These are phyloP conservation scores for Picea mariana DNA, from an alignment of 83 land plant genomes.

Conservation along the genomic window DNA sequence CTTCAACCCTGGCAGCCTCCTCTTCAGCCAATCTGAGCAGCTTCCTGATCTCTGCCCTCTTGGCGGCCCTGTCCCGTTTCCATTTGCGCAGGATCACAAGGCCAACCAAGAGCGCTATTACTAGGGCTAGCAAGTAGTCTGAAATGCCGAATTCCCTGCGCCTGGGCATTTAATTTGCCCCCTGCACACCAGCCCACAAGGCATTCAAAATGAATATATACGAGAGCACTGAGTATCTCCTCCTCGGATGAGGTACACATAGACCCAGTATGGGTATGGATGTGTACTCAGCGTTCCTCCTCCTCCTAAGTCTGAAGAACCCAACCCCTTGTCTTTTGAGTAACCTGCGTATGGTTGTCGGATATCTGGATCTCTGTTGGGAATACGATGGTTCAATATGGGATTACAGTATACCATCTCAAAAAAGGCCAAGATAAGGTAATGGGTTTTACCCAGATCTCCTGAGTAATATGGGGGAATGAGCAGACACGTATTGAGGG, in stretches of 20 bases:
- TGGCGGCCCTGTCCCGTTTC: conserved; percentile 35
- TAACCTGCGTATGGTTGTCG: too few relatives aligned
- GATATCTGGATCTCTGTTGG: too few relatives aligned
- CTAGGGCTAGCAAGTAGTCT: conserved; percentile 16
- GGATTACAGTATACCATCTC: too few relatives aligned
- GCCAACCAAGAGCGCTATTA: conserved; percentile 15
- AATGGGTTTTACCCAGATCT: too few relatives aligned
- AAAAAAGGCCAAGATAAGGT: too few relatives aligned
- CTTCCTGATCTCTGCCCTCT: conserved; percentile 54
- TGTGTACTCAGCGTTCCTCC: too few relatives aligned
- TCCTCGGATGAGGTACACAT: conserved; percentile 6
- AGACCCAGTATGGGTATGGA: neutral
- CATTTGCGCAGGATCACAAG: conserved; percentile 40
- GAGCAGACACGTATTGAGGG: too few relatives aligned
- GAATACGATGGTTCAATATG: too few relatives aligned
- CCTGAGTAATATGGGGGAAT: too few relatives aligned
- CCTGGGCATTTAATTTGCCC: conserved; percentile 24
- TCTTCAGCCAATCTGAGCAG: conserved; percentile 56
- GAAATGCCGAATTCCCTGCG: conserved; percentile 14
- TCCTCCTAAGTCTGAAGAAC: too few relatives aligned
- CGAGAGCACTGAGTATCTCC: conserved; percentile 4
- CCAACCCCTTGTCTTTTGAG: too few relatives aligned
- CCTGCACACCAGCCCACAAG: conserved; percentile 12
- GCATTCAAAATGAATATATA: conserved; percentile 8
- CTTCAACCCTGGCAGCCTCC: conserved; percentile 63